Evolutionary conservation across 352 stramenopile species (phyloP), one percentile per base, ranked within the genome.

Genomic region (Globisporangium takayamanum): DNA sequence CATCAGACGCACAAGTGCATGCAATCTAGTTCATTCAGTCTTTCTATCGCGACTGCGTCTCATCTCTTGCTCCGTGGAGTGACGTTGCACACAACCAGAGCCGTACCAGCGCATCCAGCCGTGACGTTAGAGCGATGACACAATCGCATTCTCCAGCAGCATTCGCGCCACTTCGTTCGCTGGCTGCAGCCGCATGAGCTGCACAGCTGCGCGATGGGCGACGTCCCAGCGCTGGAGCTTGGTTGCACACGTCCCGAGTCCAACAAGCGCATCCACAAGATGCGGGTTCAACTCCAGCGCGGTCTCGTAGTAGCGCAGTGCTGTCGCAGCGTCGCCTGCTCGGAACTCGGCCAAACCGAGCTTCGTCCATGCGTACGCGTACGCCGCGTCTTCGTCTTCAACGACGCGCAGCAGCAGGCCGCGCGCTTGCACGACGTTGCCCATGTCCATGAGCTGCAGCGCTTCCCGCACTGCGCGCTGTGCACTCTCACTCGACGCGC

Each of bases 301-400:
- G 11, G 67, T 73, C 51, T 89, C 68, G 58, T 87, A 94, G 55
- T 81, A 66, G 3, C 70, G 53, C 20, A 92, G 42, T 1, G 80
- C 80, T 44, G 73, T 62, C 18, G 70, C 62, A 25, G 63, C 68
- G 54, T 89, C 81, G 12, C 80, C 83, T 88, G 68, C 67, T 37
- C 78, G 74, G 28, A 91, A 80, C 57, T 87, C 70, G 1, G 81
- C 69, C 49, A 74, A 78, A 25, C 69, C 85, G n/a, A 93, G 73
- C 50, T 93, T 94, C 57, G 73, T 80, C 79, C 82, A 88, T 0
- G 74, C 85, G 60, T 85, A 89, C 11, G 79, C 82, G 39, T 80
- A 94, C 16, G 73, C 53, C 0, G 80, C 71, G 41, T 75, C 77
- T 1, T 71, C 63, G 0, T 64, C 49, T 3, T 75, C 59, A 3